Percentiles rank a stretch among this genome's conserved stretches.
Evolutionary conservation across 225 moss, liverwort and hornwort species (phyloP).

Genomic region (Polytrichum commune): DNA sequence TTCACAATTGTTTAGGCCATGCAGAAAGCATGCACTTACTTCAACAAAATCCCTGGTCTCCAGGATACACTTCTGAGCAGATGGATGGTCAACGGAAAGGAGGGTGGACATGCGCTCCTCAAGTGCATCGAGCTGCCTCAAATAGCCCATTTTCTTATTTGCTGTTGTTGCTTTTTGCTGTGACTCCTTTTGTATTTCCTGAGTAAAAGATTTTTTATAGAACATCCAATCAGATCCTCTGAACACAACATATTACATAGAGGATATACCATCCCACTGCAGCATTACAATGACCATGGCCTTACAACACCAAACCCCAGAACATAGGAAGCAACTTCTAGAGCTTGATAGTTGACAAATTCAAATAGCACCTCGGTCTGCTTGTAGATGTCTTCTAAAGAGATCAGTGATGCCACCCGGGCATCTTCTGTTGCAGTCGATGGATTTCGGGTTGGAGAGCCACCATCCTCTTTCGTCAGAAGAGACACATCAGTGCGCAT

Average conservation of each 20-base stretch:
- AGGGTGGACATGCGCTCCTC: conserved; percentile 84
- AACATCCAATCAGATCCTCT: too few relatives aligned
- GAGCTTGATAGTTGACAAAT: too few relatives aligned
- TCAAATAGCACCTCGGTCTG: conserved; percentile 59
- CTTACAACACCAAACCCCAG: background rate
- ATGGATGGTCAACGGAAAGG: conserved; percentile 81
- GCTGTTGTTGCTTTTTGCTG: conserved; percentile 49
- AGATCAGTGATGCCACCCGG: conserved; percentile 91
- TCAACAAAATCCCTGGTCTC: conserved; percentile 71
- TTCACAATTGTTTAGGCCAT: background rate
- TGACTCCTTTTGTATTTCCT: conserved; percentile 74
- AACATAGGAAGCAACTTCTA: too few relatives aligned
- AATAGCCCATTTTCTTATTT: conserved; percentile 49
- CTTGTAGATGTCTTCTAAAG: conserved; percentile 82
- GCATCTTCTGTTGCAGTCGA: conserved; percentile 93
- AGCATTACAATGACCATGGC: conserved; percentile 6
- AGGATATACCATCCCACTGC: background rate
- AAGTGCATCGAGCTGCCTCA: conserved; percentile 61
- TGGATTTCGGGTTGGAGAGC: conserved; percentile 81
- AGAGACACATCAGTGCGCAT: conserved; percentile 86
- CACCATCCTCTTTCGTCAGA: conserved; percentile 81
- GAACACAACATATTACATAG: too few relatives aligned
- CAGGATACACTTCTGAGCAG: conserved; percentile 59
- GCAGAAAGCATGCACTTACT: conserved; percentile 24
- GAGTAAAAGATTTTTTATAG: conserved; percentile 5